These are phyloP conservation scores for Serpula lacrymans DNA, from an alignment of 768 basidiomycete genomes.

Conservation along the genomic window DNA sequence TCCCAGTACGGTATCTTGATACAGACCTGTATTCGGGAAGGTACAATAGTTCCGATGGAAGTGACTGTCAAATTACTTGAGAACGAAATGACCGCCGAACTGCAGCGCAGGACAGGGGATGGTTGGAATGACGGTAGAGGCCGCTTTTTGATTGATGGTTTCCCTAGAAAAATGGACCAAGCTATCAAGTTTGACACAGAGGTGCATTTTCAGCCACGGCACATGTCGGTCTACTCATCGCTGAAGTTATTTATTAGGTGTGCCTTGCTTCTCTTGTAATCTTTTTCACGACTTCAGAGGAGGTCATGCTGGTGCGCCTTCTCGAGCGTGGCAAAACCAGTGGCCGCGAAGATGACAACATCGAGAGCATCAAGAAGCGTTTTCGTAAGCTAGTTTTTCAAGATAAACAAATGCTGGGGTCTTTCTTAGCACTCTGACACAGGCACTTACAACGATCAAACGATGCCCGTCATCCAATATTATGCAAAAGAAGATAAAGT, in stretches of 20 bases:
- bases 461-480: slow-evolving; percentile 91
- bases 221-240: neutral
- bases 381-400: slow-evolving; percentile 57
- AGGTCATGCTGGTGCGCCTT: slow-evolving; percentile 82
- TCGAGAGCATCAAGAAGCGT: slow-evolving; percentile 93
- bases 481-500: slow-evolving; percentile 69
- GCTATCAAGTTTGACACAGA: slow-evolving; percentile 85
- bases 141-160: slow-evolving; percentile 94
- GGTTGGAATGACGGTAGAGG: slow-evolving; percentile 73
- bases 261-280: slow-evolving; percentile 78
- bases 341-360: slow-evolving; percentile 94
- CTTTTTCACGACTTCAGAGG: slow-evolving; percentile 84
- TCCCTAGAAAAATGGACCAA: slow-evolving; percentile 99
- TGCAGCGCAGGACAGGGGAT: slow-evolving; percentile 42
- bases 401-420: no score
- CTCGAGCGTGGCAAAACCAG: slow-evolving; percentile 90
- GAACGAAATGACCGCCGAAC: slow-evolving; percentile 77
- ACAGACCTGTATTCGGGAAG: slow-evolving; percentile 83
- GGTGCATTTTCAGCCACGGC: slow-evolving; percentile 38
- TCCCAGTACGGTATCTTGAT: slow-evolving; percentile 84
- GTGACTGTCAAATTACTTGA: slow-evolving; percentile 94
- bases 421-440: neutral
- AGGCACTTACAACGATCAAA: slow-evolving; percentile 84
- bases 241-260: slow-evolving; percentile 38
- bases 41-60: slow-evolving; percentile 93